Base-by-base conservation (phyloP, 2,329 filamentous ascomycete genomes). In the Colletotrichum caudatum region DNA sequence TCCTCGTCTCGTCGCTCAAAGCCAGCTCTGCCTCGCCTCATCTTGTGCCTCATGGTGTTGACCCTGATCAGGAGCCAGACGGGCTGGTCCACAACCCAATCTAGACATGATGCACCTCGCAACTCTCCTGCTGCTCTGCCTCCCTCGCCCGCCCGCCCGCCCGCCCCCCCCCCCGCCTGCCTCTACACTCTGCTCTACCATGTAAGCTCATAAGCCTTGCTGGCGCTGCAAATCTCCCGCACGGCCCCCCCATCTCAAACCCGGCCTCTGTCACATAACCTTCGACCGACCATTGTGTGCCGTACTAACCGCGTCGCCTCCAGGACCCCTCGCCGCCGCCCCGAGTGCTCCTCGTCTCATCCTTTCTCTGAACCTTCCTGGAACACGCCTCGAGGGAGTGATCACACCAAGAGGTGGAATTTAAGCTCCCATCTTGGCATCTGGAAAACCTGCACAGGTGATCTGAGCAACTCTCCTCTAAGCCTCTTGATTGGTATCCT, bases 381-480 rank as follows among this genome's bases (percentile, higher is more conserved):
- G 64, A 60, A 69, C 44, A 50, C 48, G 18, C 29, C 33, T 69
- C 59, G 69, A 59, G 59, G 58, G 54, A 69, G 14, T 69, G 64
- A 65, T 56, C 59, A 58, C 65, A 50, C 53, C 54, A 53, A 39
- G 62, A 59, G 4, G 35, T 44, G 39, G 37, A 23, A 64, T 58
- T 51, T 68, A 68, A 71, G 69, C 64, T 71, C 53, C 65, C 64
- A 63, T 69, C 65, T 69, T 69, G 69, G 69, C 69, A 71, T 71
- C 69, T 54, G 59, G 59, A 68, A 63, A 68, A 54, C 58, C 33
- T 48, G 64, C 46, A 33, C 58, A 33, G 29, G 53, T 44, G 58
- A 62, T 69, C 69, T 56, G 65, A 69, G 65, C 64, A 46, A 53
- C 46, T 41, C 48, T 46, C 1, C 2, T 11, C 46, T 51, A 6